Conservation (phyloP, 768 basidiomycete species). For the Collybia nuda region DNA sequence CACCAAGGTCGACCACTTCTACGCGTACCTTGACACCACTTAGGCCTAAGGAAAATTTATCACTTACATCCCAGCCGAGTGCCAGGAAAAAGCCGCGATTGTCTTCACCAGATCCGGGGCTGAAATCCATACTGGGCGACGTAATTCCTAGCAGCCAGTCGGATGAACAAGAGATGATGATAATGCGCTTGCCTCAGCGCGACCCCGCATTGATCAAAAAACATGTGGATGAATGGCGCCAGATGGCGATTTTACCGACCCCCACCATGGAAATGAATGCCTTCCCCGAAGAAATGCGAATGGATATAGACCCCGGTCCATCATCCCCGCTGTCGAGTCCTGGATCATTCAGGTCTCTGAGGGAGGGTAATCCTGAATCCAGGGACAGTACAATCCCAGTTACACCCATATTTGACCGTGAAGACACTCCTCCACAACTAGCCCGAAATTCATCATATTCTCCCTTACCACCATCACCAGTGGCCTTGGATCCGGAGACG, state of each 20-base stretch:
- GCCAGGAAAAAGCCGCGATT: constrained; percentile 38
- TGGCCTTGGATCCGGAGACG: constrained; percentile 31
- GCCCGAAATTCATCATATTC: constrained; percentile 14
- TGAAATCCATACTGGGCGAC: constrained; percentile 22
- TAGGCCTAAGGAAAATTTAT: constrained; percentile 23
- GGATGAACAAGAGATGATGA: constrained; percentile 56
- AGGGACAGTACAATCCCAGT: constrained; percentile 5
- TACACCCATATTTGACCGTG: constrained; percentile 1
- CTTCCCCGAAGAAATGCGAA: constrained; percentile 6
- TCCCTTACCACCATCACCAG: constrained; percentile 27
- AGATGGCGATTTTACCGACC: constrained; percentile 21
- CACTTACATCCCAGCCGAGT: constrained; percentile 10
- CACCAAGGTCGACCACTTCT: constrained; percentile 8
- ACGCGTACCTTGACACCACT: constrained; percentile 8
- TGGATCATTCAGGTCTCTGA: neutral
- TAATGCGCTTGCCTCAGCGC: constrained; percentile 22
- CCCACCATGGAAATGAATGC: constrained; percentile 7
- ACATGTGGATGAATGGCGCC: constrained; percentile 44
- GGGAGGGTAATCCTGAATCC: neutral
- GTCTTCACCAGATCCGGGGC: constrained; percentile 24
- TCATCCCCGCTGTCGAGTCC: neutral
- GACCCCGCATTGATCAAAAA: constrained; percentile 29
- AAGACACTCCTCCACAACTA: constrained; percentile 19
- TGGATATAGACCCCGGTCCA: constrained; percentile 14
- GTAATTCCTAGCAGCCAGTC: constrained; percentile 67